Conservation (phyloP, 2,329 filamentous ascomycete species). For the Scopulariopsis brevicaulis region DNA sequence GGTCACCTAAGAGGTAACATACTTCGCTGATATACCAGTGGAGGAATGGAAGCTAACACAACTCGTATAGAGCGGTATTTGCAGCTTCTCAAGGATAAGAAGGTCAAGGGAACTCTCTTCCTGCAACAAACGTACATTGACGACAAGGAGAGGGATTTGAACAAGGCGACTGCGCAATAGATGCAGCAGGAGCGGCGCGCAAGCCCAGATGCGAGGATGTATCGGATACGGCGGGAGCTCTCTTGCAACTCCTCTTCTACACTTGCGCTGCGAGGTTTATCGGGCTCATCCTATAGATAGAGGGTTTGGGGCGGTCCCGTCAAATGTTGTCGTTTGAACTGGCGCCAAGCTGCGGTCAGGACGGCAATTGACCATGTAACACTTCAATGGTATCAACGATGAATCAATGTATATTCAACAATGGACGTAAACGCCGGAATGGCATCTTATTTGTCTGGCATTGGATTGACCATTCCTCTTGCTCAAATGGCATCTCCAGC, state of each 20-base stretch:
- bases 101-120: conserved; percentile 70
- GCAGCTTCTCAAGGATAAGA: conserved; percentile 62
- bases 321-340: not conserved
- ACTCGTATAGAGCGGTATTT: conserved; percentile 58
- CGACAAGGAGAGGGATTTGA: conserved; percentile 26
- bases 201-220: not conserved
- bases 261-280: not conserved
- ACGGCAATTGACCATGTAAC: not conserved
- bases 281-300: not conserved
- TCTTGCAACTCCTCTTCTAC: not conserved
- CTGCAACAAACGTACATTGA: conserved; percentile 66
- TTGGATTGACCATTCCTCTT: not conserved
- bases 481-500: too few relatives aligned
- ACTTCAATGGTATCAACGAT: not conserved
- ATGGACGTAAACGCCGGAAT: not conserved
- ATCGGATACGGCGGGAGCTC: not conserved
- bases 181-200: not conserved
- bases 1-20: conserved; percentile 66
- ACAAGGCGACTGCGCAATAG: not conserved
- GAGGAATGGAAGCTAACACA: conserved; percentile 5
- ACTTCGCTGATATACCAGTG: not conserved
- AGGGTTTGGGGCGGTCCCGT: not conserved
- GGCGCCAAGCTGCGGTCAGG: not conserved
- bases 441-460: not conserved
- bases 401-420: not conserved